A percentile compares a stretch with the other conserved stretches of the same genome.
Conservation (phyloP, 2,329 filamentous ascomycete genomes). For the Arachnomyces sp. region DNA sequence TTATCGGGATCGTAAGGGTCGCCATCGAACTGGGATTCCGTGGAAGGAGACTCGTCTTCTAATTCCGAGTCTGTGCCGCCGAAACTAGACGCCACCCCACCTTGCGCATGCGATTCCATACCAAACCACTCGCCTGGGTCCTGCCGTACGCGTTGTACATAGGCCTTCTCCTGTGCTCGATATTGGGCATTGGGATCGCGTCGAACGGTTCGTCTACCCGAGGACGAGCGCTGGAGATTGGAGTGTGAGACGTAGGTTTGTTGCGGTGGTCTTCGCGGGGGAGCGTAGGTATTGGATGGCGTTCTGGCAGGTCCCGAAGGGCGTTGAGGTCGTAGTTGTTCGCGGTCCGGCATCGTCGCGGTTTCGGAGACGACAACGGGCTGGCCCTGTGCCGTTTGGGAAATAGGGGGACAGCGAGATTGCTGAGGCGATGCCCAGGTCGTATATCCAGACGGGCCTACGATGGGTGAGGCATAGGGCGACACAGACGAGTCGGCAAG, state of each 20-base stretch:
- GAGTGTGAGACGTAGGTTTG: slow-evolving; percentile 35
- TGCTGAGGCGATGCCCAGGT: slow-evolving; percentile 27
- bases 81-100: no score
- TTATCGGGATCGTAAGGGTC: slow-evolving; percentile 87
- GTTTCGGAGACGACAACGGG: slow-evolving; percentile 16
- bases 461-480: no score
- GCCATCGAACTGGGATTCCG: slow-evolving; percentile 71
- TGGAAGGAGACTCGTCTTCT: slow-evolving; percentile 83
- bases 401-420: slow-evolving; percentile 37
- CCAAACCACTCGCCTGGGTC: slow-evolving; percentile 69
- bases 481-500: slow-evolving; percentile 11
- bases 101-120: slow-evolving; percentile 50
- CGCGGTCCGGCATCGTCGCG: slow-evolving; percentile 22
- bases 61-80: slow-evolving; percentile 63
- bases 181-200: slow-evolving; percentile 66
- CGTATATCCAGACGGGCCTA: no score
- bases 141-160: slow-evolving; percentile 83
- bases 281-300: slow-evolving; percentile 73
- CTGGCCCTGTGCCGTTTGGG: slow-evolving; percentile 22
- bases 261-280: slow-evolving; percentile 47
- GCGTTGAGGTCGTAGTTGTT: slow-evolving; percentile 49
- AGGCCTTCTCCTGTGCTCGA: slow-evolving; percentile 84
- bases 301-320: slow-evolving; percentile 64
- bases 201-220: slow-evolving; percentile 46
- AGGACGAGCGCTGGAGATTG: slow-evolving; percentile 50